Percentiles rank a stretch among this genome's conserved stretches.
phyloP scores from a whole-genome alignment of 2,329 filamentous ascomycete species.

The Nothomitra cinnamomea region DNA sequence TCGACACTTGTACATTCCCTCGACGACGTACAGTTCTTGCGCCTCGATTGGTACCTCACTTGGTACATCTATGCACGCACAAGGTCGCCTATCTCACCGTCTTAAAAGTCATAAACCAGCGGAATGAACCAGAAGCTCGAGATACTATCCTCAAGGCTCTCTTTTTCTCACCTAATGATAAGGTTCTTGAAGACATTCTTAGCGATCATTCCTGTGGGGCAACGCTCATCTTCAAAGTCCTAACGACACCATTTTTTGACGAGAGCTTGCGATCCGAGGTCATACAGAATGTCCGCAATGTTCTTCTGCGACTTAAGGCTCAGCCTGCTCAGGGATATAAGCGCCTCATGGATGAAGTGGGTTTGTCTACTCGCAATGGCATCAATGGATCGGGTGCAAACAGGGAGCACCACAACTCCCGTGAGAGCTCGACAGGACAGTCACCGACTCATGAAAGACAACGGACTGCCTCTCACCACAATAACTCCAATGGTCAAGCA shows the following conservation, averaged over 20 bases:
- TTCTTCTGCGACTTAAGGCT: constrained; percentile 78
- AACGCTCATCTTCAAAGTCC: constrained; percentile 94
- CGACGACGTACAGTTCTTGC: constrained; percentile 80
- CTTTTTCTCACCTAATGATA: constrained; percentile 80
- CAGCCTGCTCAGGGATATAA: constrained; percentile 95
- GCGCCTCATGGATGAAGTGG: constrained; percentile 95
- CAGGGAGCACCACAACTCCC: constrained; percentile 23
- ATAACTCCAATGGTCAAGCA: constrained; percentile 14
- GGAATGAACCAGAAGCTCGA: constrained; percentile 79
- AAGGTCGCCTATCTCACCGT: constrained; percentile 97
- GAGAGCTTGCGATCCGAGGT: constrained; percentile 77
- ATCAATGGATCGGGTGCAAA: constrained; percentile 8
- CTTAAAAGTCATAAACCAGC: constrained; percentile 95
- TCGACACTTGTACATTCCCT: constrained; percentile 94
- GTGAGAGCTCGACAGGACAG: constrained; percentile 20
- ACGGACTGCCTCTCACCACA: constrained; percentile 25
- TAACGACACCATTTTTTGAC: constrained; percentile 95
- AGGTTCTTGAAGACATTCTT: constrained; percentile 75
- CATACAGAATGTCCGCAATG: constrained; percentile 78
- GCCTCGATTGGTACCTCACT: constrained; percentile 76
- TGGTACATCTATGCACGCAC: constrained; percentile 93
- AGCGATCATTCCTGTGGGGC: constrained; percentile 83
- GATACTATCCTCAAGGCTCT: constrained; percentile 79
- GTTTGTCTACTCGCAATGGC: constrained; percentile 45
- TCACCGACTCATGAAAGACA: constrained; percentile 23